A percentile compares a stretch with the other conserved stretches of the same genome.
Conservation (phyloP, 352 stramenopile species). For the Pythium angustatum region DNA sequence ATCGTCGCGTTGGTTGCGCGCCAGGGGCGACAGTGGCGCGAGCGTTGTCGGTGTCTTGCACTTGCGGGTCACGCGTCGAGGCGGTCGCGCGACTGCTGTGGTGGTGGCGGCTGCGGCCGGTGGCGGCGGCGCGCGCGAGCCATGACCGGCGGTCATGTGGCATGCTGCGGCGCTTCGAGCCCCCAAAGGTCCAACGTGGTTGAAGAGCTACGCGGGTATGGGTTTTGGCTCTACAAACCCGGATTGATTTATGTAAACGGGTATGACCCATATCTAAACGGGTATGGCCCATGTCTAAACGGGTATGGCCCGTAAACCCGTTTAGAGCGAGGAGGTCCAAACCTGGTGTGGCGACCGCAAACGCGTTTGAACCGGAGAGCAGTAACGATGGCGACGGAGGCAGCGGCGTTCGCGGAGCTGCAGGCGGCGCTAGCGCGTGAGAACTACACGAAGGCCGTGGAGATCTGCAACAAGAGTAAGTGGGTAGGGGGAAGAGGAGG, state of each 20-base stretch:
- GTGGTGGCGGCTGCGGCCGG: neutral
- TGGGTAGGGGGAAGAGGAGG: too few relatives aligned
- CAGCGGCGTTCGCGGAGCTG: slow-evolving; percentile 74
- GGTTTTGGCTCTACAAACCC: slow-evolving; percentile 15
- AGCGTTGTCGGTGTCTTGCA: slow-evolving; percentile 24
- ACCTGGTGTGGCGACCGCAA: neutral
- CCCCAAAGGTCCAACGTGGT: too few relatives aligned
- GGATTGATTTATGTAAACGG: neutral
- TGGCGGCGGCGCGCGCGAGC: slow-evolving; percentile 1
- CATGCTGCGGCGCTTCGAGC: slow-evolving; percentile 7
- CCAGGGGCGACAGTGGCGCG: slow-evolving; percentile 10
- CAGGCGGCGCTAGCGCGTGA: slow-evolving; percentile 72
- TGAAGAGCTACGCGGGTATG: slow-evolving; percentile 12
- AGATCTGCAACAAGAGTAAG: slow-evolving; percentile 89
- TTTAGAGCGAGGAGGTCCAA: slow-evolving; percentile 5
- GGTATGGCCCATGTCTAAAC: too few relatives aligned
- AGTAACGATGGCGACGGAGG: slow-evolving; percentile 33
- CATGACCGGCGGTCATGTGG: slow-evolving; percentile 16
- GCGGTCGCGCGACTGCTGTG: neutral
- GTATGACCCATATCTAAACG: neutral
- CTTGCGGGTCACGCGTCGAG: neutral
- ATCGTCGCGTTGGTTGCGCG: slow-evolving; percentile 19
- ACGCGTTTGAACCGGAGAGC: neutral
- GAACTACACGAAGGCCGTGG: slow-evolving; percentile 75
- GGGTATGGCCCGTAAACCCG: slow-evolving; percentile 10